Evolutionary conservation across 495 filamentous ascomycete species (phyloP).

Genomic region (Penicillium bialowiezense): DNA sequence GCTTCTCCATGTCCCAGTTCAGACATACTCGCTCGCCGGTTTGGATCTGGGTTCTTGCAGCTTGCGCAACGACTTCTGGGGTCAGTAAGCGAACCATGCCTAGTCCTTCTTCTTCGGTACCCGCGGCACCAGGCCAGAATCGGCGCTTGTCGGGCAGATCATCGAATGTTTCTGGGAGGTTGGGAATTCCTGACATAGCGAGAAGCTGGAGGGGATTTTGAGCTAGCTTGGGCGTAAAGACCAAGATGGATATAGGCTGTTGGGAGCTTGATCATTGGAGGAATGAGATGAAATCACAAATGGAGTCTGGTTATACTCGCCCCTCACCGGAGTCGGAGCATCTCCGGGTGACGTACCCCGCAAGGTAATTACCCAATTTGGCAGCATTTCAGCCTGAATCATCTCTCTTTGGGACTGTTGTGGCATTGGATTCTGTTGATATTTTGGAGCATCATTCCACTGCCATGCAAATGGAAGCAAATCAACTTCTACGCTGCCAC

Average conservation of each 20-base stretch:
- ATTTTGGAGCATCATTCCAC: no score
- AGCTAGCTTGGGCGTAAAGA: background rate
- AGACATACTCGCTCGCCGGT: slow-evolving; percentile 49
- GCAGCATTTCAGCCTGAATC: no score
- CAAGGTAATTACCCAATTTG: background rate
- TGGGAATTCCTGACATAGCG: slow-evolving; percentile 22
- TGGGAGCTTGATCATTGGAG: no score
- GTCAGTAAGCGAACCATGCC: slow-evolving; percentile 52
- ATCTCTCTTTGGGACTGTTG: no score
- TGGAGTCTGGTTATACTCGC: no score
- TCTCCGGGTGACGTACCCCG: slow-evolving; percentile 7
- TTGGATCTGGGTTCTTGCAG: slow-evolving; percentile 46
- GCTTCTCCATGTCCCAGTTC: slow-evolving; percentile 51
- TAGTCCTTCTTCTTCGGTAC: slow-evolving; percentile 49
- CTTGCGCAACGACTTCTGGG: slow-evolving; percentile 44
- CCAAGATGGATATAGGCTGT: no score
- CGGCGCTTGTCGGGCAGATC: slow-evolving; percentile 49
- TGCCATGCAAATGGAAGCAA: no score
- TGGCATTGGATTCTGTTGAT: no score
- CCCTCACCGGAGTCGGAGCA: slow-evolving; percentile 5
- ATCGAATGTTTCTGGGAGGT: slow-evolving; percentile 40
- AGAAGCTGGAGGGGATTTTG: background rate
- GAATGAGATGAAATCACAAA: no score
- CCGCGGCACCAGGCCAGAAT: slow-evolving; percentile 46
- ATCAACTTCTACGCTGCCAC: no score